Conservation (phyloP, 148 eudicot species). For the Polygonum aviculare region DNA sequence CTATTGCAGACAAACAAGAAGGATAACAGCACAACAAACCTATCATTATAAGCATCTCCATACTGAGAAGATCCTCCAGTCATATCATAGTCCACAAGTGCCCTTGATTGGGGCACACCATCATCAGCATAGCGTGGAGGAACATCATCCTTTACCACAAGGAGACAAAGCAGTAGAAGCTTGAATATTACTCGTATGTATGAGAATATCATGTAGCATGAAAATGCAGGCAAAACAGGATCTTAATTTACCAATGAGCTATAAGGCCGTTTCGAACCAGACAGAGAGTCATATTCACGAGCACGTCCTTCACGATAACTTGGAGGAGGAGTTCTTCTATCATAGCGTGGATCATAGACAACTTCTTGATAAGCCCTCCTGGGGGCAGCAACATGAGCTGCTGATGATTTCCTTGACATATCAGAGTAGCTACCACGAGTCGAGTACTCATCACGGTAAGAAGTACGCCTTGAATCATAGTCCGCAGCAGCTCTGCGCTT, state of each 20-base stretch:
- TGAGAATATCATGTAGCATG: no score
- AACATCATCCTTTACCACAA: conserved; percentile 54
- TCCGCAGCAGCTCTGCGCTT: conserved; percentile 70
- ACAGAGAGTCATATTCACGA: conserved; percentile 65
- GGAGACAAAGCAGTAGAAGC: conserved; percentile 35
- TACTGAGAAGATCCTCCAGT: conserved; percentile 63
- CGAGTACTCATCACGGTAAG: conserved; percentile 73
- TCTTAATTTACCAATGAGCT: conserved; percentile 45
- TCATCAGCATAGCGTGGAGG: conserved; percentile 74
- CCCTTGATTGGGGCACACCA: conserved; percentile 75
- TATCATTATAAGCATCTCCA: conserved; percentile 70
- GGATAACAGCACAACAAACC: conserved; percentile 30
- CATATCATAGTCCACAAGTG: conserved; percentile 80
- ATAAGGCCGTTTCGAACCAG: conserved; percentile 90
- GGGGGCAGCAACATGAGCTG: conserved; percentile 37
- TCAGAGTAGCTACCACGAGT: conserved; percentile 69
- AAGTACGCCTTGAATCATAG: conserved; percentile 61
- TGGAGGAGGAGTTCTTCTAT: conserved; percentile 58
- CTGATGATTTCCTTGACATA: conserved; percentile 45
- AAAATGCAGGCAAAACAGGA: no score
- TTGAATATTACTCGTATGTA: no score
- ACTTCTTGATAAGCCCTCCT: conserved; percentile 81
- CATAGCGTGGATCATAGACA: conserved; percentile 66
- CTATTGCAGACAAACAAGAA: neutral
- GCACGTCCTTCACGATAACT: conserved; percentile 76